A percentile compares a stretch with the other conserved stretches of the same genome.
phyloP scores from a whole-genome alignment of 306 rosid species.

The Abrus pulchellus region DNA sequence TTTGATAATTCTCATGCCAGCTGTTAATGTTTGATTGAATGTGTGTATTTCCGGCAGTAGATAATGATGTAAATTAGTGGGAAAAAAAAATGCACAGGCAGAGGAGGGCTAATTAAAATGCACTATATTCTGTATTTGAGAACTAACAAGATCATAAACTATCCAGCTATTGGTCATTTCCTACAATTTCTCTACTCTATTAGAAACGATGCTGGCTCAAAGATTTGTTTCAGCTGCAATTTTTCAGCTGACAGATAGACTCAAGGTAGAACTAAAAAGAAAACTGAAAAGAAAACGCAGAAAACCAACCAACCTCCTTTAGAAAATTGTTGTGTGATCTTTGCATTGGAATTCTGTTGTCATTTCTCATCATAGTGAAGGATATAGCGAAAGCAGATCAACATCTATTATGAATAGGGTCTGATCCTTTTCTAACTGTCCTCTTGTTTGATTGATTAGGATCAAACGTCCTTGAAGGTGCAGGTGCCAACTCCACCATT shows the following conservation, averaged over 20 bases:
- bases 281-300: constrained; percentile 17
- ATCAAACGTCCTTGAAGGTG: constrained; percentile 70
- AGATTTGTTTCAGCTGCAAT: constrained; percentile 52
- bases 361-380: constrained; percentile 44
- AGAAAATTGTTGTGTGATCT: constrained; percentile 23
- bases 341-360: constrained; percentile 20
- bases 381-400: constrained; percentile 47
- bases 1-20: too few relatives aligned
- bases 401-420: constrained; percentile 87
- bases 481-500: constrained; percentile 66
- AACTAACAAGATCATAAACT: constrained; percentile 58
- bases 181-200: constrained; percentile 60
- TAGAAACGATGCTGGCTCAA: constrained; percentile 43
- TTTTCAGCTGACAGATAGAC: constrained; percentile 55
- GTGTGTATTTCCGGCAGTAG: too few relatives aligned
- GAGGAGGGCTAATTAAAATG: neutral
- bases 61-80: too few relatives aligned
- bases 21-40: too few relatives aligned
- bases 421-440: constrained; percentile 75
- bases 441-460: constrained; percentile 81
- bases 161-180: constrained; percentile 56
- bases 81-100: too few relatives aligned
- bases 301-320: constrained; percentile 53
- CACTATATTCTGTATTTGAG: constrained; percentile 57
- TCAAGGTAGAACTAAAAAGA: constrained; percentile 8